Evolutionary conservation across 2,329 filamentous ascomycete genomes (phyloP), one percentile per base, ranked within the genome.

Genomic region (Periconia sp.): DNA sequence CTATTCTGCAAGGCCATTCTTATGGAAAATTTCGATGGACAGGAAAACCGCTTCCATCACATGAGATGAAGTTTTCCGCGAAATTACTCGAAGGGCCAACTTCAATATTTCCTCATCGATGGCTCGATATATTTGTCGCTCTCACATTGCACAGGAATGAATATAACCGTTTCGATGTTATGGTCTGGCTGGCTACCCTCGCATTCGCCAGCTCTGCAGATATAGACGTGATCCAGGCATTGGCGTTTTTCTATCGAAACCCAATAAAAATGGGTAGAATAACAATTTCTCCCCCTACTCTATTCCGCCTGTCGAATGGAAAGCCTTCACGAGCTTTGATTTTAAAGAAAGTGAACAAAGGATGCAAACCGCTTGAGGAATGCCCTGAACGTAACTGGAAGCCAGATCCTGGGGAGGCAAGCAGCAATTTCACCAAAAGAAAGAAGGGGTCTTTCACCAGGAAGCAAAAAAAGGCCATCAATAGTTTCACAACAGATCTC

Each of bases 151-250:
- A n/a, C 15, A 3, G 33, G 15, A 3, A 27, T 2, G 11, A 2
- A 1, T 46, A 30, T 30, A 63, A 62, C 14, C 56, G 48, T 14
- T 71, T 60, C 45, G 50, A 61, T 19, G 45, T 72, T 0, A 50
- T 60, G 31, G 58, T 62, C 1, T 72, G 64, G 61, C 50, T 72
- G 0, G 62, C 66, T 2, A 65, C 67, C 0, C 45, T 64, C 49
- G 62, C 65, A 9, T 73, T 62, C 45, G 51, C 63, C 1, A 15
- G 55, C 10, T 18, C 51, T 6, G 62, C 58, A 0, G 61, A 72
- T 20, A 61, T 66, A 59, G 17, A 56, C 41, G 20, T 57, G 1
- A 53, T 72, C 14, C 59, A 70, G 41, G 47, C 61, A 15, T 35
- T 72, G 9, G 51, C 53, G 1, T 59, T 62, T 1, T 63, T 70